A percentile compares a stretch with the other conserved stretches of the same genome.
These are phyloP conservation scores for Fusarium pseudoanthophilum DNA, from an alignment of 2,329 filamentous ascomycete genomes.

Conservation along the genomic window DNA sequence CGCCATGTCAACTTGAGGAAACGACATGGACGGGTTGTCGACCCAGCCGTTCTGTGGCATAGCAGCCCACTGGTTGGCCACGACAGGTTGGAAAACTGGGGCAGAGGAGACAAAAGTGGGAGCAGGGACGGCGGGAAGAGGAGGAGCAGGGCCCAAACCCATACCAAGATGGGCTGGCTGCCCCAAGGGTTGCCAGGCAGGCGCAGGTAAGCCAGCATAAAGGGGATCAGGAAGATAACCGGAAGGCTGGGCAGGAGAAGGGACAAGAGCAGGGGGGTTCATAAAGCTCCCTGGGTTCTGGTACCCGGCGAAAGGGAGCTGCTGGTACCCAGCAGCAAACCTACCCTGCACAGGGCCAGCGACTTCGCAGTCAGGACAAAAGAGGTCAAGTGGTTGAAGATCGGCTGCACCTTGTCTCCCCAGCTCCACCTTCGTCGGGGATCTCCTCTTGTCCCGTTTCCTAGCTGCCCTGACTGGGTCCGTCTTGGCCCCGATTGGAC, in stretches of 20 bases:
- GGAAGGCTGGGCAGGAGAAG: neutral
- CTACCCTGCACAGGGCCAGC: neutral
- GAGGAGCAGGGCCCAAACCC: rapidly evolving
- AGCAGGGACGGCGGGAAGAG: neutral
- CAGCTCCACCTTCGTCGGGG: rapidly evolving
- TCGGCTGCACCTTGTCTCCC: neutral
- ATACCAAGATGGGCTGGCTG: neutral
- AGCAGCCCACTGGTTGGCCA: neutral
- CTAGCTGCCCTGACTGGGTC: no score
- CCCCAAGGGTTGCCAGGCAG: rapidly evolving
- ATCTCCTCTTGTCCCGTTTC: neutral
- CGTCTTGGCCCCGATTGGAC: neutral
- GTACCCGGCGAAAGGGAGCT: no score
- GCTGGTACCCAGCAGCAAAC: rapidly evolving
- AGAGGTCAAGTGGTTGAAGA: neutral
- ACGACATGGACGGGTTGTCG: rapidly evolving
- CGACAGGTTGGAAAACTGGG: neutral
- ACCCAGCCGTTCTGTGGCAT: neutral
- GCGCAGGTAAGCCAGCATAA: neutral
- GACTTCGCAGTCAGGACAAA: no score
- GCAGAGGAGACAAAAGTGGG: neutral
- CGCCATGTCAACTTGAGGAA: neutral
- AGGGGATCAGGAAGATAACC: neutral
- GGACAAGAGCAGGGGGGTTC: no score
- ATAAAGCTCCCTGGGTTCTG: neutral